Evolutionary conservation across 2,329 filamentous ascomycete species (phyloP), one percentile per base, ranked within the genome.

Genomic region (Aspergillus ochraceoroseus): DNA sequence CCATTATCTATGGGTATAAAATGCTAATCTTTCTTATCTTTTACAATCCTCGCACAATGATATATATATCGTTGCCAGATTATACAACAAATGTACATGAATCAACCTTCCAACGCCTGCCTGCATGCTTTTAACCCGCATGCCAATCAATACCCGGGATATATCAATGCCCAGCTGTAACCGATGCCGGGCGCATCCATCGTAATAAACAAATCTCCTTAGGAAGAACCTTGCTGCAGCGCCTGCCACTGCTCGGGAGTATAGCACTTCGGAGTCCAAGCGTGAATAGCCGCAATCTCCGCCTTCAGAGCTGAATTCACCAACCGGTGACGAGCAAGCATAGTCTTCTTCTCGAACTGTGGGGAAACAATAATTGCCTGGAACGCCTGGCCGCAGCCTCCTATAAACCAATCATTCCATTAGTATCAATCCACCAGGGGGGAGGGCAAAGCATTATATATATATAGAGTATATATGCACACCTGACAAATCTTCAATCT

Each of bases 401-500:
- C 80, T 84, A 52, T 33, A 42, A 49, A 18, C 9, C 14, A n/a
- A n/a, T n/a, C 6, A 28, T n/a, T 20, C n/a, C 15, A n/a, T 22
- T 11, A 32, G 12, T 8, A 32, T 9, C 17, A 4, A n/a, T n/a
- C n/a, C n/a, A n/a, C n/a, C n/a, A n/a, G n/a, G n/a, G n/a, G n/a
- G n/a, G n/a, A n/a, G 9, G n/a, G 32, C n/a, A 25, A 15, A 36
- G 26, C 35, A 26, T 26, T 18, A 41, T 40, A 30, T 41, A 33
- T 33, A 32, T 41, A 43, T 8, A 13, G 11, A 15, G 19, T 12
- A 15, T 22, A 23, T 17, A 18, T 22, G 49, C 72, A 44, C 77
- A 94, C 89, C 90, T 50, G 88, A 95, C 73, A 94, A 80, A 68
- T 96, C 90, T 50, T 86, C 84, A 54, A 95, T 87, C 57, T 92